Percentiles rank a stretch among this genome's conserved stretches.
Evolutionary conservation across 768 basidiomycete species (phyloP).

Genomic region (Ramaria sp.): DNA sequence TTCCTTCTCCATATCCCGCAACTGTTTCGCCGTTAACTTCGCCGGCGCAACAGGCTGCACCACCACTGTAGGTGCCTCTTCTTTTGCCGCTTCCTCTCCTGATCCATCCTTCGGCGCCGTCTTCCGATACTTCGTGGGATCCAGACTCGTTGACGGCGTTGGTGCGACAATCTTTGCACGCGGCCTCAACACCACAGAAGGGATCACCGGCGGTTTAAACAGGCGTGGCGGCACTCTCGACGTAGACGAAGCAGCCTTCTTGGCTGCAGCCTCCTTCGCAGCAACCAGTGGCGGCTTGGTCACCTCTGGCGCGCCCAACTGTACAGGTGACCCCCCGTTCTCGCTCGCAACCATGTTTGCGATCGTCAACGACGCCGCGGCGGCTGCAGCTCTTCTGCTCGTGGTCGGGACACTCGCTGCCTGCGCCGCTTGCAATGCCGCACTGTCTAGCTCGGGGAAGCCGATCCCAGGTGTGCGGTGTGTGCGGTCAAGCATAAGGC

Average conservation of each 20-base stretch:
- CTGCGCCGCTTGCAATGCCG: conserved; percentile 45
- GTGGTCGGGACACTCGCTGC: conserved; percentile 54
- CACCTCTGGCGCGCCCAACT: not conserved
- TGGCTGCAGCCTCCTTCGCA: conserved; percentile 13
- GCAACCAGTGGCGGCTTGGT: not conserved
- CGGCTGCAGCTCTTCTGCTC: conserved; percentile 76
- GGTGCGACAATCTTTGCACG: conserved; percentile 51
- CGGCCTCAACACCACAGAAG: conserved; percentile 41
- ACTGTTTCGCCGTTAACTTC: conserved; percentile 42
- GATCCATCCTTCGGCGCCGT: not conserved
- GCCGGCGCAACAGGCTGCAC: conserved; percentile 5
- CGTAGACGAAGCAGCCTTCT: conserved; percentile 19
- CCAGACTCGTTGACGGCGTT: conserved; percentile 58
- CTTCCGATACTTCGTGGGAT: conserved; percentile 42
- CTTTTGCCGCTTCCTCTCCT: not conserved
- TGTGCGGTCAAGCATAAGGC: conserved; percentile 82
- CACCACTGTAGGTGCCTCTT: conserved; percentile 3
- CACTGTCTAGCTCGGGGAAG: conserved; percentile 68
- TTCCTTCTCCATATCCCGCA: conserved; percentile 67
- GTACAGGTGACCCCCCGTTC: conserved; percentile 49
- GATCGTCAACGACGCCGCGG: conserved; percentile 73
- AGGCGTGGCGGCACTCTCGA: conserved; percentile 34
- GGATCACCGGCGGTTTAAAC: conserved; percentile 61
- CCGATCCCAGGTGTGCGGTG: conserved; percentile 83
- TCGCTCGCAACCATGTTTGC: conserved; percentile 90